Evolutionary conservation across 345 rosid species (phyloP).

Genomic region (Euphorbia pulcherrima): DNA sequence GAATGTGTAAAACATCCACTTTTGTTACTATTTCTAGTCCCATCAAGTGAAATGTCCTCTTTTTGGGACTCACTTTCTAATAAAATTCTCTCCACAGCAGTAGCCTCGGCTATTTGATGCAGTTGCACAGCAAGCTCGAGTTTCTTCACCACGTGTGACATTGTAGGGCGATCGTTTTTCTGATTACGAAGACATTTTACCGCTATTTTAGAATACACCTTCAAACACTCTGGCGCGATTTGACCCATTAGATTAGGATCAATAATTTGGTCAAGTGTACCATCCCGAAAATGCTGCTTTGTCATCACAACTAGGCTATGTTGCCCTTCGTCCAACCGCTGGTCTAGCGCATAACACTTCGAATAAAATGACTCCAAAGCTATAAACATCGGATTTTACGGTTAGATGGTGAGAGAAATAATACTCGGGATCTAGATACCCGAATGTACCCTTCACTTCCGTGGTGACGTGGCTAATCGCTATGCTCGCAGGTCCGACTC

Average conservation of each 20-base stretch:
- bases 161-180: conserved; percentile 9
- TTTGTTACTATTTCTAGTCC: background rate
- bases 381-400: conserved; percentile 18
- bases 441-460: conserved; percentile 15
- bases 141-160: conserved; percentile 8
- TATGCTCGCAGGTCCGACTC: conserved; percentile 13
- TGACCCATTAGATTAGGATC: conserved; percentile 11
- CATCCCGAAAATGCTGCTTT: background rate
- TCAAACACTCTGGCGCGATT: conserved; percentile 11
- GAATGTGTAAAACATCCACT: background rate
- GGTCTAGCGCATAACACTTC: conserved; percentile 17
- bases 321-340: conserved; percentile 15
- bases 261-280: conserved; percentile 9
- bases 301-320: conserved; percentile 13
- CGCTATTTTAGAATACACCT: conserved; percentile 7
- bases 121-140: conserved; percentile 15
- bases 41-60: background rate
- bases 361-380: conserved; percentile 15
- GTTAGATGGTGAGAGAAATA: conserved; percentile 6
- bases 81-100: background rate
- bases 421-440: conserved; percentile 17
- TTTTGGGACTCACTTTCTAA: background rate
- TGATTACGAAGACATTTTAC: conserved; percentile 1
- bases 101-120: conserved; percentile 6
- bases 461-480: conserved; percentile 17